Percentiles rank a stretch among this genome's conserved stretches.
Evolutionary conservation across 768 basidiomycete genomes (phyloP).

Genomic region (Amylocystis lapponica): DNA sequence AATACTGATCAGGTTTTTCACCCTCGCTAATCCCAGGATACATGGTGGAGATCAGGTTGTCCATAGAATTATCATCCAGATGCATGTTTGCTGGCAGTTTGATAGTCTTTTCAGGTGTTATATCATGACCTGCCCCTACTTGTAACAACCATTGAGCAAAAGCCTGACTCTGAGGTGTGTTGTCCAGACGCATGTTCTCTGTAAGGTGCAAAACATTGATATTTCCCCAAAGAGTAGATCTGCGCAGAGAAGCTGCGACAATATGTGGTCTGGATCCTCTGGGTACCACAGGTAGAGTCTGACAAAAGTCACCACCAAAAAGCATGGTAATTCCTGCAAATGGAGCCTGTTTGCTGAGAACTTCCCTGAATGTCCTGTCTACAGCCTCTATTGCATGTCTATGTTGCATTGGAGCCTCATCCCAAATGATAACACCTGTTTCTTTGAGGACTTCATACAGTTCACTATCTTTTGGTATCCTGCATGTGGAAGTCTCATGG

Average conservation of each 20-base stretch:
- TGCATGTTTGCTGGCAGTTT: background rate
- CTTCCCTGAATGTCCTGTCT: constrained; percentile 31
- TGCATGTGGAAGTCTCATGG: constrained; percentile 25
- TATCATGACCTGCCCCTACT: constrained; percentile 8
- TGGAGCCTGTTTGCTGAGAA: constrained; percentile 19
- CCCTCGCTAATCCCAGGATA: background rate
- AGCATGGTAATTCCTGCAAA: constrained; percentile 43
- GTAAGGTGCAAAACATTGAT: constrained; percentile 1
- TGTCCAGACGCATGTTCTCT: constrained; percentile 1
- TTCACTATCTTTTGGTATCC: constrained; percentile 23
- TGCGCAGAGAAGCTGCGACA: constrained; percentile 30
- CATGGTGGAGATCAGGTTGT: background rate
- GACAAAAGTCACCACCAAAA: constrained; percentile 45
- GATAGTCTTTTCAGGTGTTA: background rate
- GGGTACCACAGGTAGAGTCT: constrained; percentile 39
- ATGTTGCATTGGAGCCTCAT: constrained; percentile 37
- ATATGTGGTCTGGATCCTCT: constrained; percentile 33
- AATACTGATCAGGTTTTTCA: constrained; percentile 24
- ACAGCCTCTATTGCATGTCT: constrained; percentile 33
- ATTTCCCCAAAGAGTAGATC: constrained; percentile 1
- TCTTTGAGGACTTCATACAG: constrained; percentile 27
- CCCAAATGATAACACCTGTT: constrained; percentile 37
- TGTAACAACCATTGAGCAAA: constrained; percentile 14
- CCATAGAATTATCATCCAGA: background rate
- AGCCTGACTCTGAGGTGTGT: background rate